Base-by-base conservation (phyloP, 2,329 filamentous ascomycete genomes). In the Ascochyta pisi region DNA sequence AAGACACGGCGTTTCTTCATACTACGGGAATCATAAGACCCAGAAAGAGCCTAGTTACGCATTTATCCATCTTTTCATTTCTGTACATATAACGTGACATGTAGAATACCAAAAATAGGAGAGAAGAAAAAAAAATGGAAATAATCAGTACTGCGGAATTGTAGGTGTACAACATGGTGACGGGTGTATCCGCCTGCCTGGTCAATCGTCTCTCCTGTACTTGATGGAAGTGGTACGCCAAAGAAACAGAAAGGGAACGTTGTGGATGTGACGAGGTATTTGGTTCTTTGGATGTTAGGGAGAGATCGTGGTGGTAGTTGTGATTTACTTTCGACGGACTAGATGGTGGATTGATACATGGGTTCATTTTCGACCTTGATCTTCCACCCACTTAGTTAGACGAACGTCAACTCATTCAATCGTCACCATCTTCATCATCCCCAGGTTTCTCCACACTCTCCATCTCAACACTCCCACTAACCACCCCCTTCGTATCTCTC, bases 391-490 rank as follows among this genome's bases (percentile, higher is more conserved):
- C 19, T 39, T 19, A 19, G 19, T 19, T 4, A 16, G 22, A 31
- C 29, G 10, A 10, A 31, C 13, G 13, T 12, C 23, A 27, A 4
- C 16, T 49, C 19, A 41, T 4, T 57, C 38, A 54, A 64, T 63
- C 59, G 29, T 52, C 61, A 8, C 61, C 63, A 1, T 69, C 69
- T 16, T 67, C 67, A 26, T 70, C 67, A 24, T 67, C 64, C 50
- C 64, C 60, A 29, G 70, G 65, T 40, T 66, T 66, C 40, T 64
- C 61, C 41, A 74, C 65, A 31, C 65, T 66, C 58, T 73, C 68
- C 60, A 76, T 66, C 50, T 74, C 71, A 13, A 75, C 57, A 52
- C 63, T 64, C 1, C 64, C 66, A 31, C 66, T 54, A 22, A 73
- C 64, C 37, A 63, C 62, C 0, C 73, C 73, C 35, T 71, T 70